Conservation (phyloP, 192 early-diverging fungal genomes). For the Rhizophlyctis rosea region DNA sequence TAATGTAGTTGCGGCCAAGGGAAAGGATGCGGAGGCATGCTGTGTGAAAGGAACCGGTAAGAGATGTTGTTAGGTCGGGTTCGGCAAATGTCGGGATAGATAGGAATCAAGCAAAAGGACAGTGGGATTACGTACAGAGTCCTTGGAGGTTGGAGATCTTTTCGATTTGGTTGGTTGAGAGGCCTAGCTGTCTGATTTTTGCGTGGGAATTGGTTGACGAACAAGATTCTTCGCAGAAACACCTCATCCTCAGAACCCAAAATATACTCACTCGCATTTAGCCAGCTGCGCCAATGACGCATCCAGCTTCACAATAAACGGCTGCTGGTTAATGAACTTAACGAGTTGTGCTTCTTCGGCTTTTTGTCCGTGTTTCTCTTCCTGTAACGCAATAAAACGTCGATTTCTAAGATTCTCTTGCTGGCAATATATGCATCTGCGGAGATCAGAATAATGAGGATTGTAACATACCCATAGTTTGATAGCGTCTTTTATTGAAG, state of each 20-base stretch:
- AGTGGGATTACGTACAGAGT: no score
- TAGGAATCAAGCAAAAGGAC: background rate
- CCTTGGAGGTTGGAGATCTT: constrained; percentile 49
- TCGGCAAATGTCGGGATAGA: background rate
- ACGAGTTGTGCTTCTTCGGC: constrained; percentile 43
- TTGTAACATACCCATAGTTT: constrained; percentile 43
- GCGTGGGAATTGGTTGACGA: no score
- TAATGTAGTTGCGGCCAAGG: constrained; percentile 51
- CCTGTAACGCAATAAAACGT: constrained; percentile 13
- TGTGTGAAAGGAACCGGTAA: no score
- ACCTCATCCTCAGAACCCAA: no score
- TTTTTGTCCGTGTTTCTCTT: constrained; percentile 45
- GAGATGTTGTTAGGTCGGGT: background rate
- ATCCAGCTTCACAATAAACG: constrained; percentile 57
- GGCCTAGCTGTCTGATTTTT: constrained; percentile 46
- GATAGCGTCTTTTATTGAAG: constrained; percentile 45
- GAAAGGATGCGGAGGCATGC: constrained; percentile 45
- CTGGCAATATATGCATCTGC: background rate
- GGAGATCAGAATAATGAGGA: background rate
- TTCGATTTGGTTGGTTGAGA: constrained; percentile 56
- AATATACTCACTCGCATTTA: no score
- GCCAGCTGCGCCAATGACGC: constrained; percentile 40
- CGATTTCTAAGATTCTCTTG: background rate
- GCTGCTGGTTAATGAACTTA: constrained; percentile 46
- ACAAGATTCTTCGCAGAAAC: no score